A percentile compares a stretch with the other conserved stretches of the same genome.
phyloP scores from a whole-genome alignment of 2,329 filamentous ascomycete species.

The Seiridium cupressi region DNA sequence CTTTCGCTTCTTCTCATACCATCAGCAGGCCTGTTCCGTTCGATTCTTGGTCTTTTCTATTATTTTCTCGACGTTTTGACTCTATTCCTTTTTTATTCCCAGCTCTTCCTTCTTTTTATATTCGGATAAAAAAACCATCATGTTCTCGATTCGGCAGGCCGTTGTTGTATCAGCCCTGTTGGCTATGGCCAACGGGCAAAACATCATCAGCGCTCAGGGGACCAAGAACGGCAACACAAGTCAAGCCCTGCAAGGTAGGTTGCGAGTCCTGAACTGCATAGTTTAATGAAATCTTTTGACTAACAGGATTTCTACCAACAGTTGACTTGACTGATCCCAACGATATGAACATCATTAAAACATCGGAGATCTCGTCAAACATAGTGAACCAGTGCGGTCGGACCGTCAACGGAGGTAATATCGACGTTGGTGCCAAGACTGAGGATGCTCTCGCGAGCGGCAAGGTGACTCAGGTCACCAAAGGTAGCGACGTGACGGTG shows the following conservation, averaged over 20 bases:
- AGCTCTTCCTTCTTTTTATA: not conserved
- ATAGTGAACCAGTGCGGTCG: conserved; percentile 61
- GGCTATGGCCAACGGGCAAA: conserved; percentile 27
- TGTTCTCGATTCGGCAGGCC: not conserved
- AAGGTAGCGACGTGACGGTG: conserved; percentile 41
- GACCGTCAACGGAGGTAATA: conserved; percentile 59
- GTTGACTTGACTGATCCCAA: conserved; percentile 5
- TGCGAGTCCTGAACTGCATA: not conserved
- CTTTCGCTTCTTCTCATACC: not conserved
- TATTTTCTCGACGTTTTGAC: conserved; percentile 14
- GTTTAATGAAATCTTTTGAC: not conserved
- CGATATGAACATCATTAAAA: conserved; percentile 62
- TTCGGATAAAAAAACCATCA: not conserved
- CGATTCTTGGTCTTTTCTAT: not conserved
- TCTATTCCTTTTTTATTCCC: not conserved
- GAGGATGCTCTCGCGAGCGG: conserved; percentile 46
- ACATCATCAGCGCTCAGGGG: conserved; percentile 27
- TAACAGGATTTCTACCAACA: not conserved
- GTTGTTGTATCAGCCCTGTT: conserved; percentile 17
- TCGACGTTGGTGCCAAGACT: conserved; percentile 57
- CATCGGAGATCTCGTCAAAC: conserved; percentile 50
- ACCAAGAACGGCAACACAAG: conserved; percentile 21
- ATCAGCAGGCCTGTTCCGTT: conserved; percentile 1
- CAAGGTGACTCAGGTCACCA: conserved; percentile 47
- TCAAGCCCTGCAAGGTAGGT: conserved; percentile 7